These are phyloP conservation scores for Podospora tetraspora DNA, from an alignment of 495 filamentous ascomycete genomes.

Conservation along the genomic window DNA sequence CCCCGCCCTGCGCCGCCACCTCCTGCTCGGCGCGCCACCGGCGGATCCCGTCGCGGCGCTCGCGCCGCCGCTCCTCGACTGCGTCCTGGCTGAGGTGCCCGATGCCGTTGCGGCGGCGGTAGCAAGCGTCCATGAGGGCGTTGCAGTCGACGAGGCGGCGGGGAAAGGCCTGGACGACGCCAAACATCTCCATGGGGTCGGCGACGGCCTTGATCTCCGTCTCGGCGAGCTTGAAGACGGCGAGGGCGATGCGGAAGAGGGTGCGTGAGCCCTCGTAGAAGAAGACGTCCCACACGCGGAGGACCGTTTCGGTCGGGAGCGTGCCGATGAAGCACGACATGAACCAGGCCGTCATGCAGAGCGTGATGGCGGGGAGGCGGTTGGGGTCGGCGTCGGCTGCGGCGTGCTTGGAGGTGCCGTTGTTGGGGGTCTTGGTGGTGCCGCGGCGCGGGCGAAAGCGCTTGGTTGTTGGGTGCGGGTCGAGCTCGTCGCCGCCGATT, in stretches of 20 bases:
- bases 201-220: constrained; percentile 68
- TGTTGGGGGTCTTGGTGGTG: constrained; percentile 16
- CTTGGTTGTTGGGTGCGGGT: constrained; percentile 44
- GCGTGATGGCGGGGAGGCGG: constrained; percentile 79
- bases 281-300: constrained; percentile 92
- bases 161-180: constrained; percentile 88
- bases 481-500: constrained; percentile 70
- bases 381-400: constrained; percentile 30
- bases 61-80: constrained; percentile 56
- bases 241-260: constrained; percentile 87
- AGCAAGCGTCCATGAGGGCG: constrained; percentile 71
- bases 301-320: constrained; percentile 79
- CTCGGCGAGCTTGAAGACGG: constrained; percentile 90
- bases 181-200: constrained; percentile 95
- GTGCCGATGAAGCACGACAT: constrained; percentile 96
- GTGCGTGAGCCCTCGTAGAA: constrained; percentile 95
- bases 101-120: constrained; percentile 72
- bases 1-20: constrained; percentile 19
- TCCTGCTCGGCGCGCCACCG: constrained; percentile 42
- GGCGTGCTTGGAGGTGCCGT: constrained; percentile 1
- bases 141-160: constrained; percentile 76
- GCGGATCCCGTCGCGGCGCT: constrained; percentile 47
- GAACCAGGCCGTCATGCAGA: constrained; percentile 96
- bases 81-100: constrained; percentile 67
- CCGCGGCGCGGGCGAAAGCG: constrained; percentile 37